Conservation (phyloP, 768 basidiomycete genomes). For the Xerocomus brunneocitrinus region DNA sequence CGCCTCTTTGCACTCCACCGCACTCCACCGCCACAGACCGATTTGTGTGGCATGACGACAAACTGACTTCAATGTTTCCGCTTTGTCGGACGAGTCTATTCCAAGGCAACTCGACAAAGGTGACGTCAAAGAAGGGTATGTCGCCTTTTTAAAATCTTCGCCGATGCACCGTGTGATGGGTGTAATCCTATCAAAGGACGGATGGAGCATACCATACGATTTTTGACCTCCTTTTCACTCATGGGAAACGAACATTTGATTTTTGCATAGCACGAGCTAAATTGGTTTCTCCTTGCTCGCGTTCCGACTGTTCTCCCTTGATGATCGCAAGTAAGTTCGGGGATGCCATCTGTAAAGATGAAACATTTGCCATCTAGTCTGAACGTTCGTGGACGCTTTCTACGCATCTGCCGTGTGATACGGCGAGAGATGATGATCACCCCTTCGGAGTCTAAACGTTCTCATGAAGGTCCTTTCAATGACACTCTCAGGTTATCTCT, state of each 20-base stretch:
- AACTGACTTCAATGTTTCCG: neutral
- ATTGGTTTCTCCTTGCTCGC: neutral
- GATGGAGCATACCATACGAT: neutral
- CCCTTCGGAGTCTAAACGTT: constrained; percentile 3
- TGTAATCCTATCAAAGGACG: neutral
- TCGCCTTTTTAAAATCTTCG: neutral
- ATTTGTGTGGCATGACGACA: neutral
- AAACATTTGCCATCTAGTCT: neutral
- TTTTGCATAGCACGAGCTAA: constrained; percentile 3
- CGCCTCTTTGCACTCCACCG: neutral
- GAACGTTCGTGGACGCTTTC: neutral
- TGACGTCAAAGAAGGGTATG: neutral
- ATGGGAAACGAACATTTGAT: neutral
- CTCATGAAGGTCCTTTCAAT: neutral
- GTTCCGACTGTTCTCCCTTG: constrained; percentile 9
- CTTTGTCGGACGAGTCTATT: neutral
- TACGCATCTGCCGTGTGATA: neutral
- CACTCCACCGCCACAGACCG: neutral
- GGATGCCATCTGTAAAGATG: neutral
- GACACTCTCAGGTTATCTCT: neutral
- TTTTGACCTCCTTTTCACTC: neutral
- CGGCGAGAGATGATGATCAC: neutral
- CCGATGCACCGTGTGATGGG: neutral
- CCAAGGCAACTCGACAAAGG: neutral
- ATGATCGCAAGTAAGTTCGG: constrained; percentile 10